Conservation (phyloP, 1,284 basidiomycete species). For the Heterobasidion annosum region DNA sequence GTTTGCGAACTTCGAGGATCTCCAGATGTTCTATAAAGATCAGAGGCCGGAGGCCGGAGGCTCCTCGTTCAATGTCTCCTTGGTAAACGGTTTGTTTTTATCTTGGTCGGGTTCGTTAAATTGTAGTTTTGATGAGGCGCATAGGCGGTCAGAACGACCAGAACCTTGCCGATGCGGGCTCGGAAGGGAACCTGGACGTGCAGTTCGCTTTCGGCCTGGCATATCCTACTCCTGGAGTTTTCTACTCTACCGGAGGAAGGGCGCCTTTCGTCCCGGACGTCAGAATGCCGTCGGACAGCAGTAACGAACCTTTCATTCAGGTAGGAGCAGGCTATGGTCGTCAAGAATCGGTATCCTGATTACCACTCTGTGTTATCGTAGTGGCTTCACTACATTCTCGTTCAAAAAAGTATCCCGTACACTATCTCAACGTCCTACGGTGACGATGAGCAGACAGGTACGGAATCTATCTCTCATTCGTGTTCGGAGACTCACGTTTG, state of each 20-base stretch:
- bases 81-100: slow-evolving; percentile 17
- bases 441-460: slow-evolving; percentile 65
- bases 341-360: not conserved
- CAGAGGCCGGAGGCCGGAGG: slow-evolving; percentile 20
- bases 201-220: slow-evolving; percentile 60
- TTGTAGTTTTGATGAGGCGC: slow-evolving; percentile 19
- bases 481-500: not conserved
- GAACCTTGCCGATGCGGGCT: slow-evolving; percentile 38
- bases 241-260: slow-evolving; percentile 51
- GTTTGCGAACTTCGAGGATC: slow-evolving; percentile 39
- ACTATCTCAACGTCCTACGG: slow-evolving; percentile 59
- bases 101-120: not conserved
- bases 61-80: slow-evolving; percentile 35
- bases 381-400: slow-evolving; percentile 48
- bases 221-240: slow-evolving; percentile 37
- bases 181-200: slow-evolving; percentile 65
- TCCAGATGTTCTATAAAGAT: slow-evolving; percentile 31
- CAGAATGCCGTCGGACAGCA: slow-evolving; percentile 23
- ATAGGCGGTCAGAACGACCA: slow-evolving; percentile 58
- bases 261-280: slow-evolving; percentile 52
- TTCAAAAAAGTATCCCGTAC: slow-evolving; percentile 32
- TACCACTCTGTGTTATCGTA: slow-evolving; percentile 17
- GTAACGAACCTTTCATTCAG: slow-evolving; percentile 56
- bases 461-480: not conserved
- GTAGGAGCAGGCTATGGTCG: slow-evolving; percentile 20